Evolutionary conservation across 768 basidiomycete species (phyloP).

Genomic region (Chlorophyllum brunneum): DNA sequence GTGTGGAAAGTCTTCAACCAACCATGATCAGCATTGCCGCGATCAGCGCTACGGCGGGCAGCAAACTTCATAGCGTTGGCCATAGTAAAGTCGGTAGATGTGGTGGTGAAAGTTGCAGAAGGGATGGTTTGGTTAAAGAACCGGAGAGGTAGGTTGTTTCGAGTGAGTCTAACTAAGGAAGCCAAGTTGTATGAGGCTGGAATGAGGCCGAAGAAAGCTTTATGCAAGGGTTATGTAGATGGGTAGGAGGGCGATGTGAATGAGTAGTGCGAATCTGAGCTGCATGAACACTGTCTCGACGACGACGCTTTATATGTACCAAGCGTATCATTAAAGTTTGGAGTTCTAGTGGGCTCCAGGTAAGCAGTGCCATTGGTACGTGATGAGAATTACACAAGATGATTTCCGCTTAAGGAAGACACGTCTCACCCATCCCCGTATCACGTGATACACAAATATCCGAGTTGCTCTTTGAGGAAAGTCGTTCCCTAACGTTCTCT

Average conservation of each 20-base stretch:
- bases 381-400: slow-evolving; percentile 4
- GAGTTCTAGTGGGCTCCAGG: neutral
- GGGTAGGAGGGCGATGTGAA: slow-evolving; percentile 36
- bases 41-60: slow-evolving; percentile 55
- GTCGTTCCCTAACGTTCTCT: neutral
- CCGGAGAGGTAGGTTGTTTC: slow-evolving; percentile 27
- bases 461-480: neutral
- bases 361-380: neutral
- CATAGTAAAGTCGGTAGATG: slow-evolving; percentile 10
- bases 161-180: slow-evolving; percentile 34
- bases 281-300: slow-evolving; percentile 29
- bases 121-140: slow-evolving; percentile 16
- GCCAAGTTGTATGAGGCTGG: slow-evolving; percentile 32
- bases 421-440: neutral
- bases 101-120: neutral
- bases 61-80: slow-evolving; percentile 36
- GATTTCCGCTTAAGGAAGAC: neutral
- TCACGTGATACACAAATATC: neutral
- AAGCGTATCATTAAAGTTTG: neutral
- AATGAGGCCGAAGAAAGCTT: slow-evolving; percentile 31
- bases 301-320: neutral
- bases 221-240: slow-evolving; percentile 38
- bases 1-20: slow-evolving; percentile 90
- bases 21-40: slow-evolving; percentile 74
- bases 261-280: slow-evolving; percentile 25